A percentile compares a stretch with the other conserved stretches of the same genome.
Conservation (phyloP, 352 stramenopile genomes). For the Globisporangium solare region DNA sequence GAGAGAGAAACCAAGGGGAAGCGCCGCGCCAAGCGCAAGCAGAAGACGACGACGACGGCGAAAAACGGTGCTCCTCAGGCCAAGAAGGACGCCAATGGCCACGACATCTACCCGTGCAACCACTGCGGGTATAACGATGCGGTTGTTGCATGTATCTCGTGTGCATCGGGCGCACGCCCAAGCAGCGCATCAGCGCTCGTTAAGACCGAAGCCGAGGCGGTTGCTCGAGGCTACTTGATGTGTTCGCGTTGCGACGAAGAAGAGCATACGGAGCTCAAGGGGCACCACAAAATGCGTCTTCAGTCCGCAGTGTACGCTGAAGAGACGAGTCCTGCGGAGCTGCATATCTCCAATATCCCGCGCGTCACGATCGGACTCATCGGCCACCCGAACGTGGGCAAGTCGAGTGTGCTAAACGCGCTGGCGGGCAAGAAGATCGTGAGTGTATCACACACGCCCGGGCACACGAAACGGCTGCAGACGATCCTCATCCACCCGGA, state of each 20-base stretch:
- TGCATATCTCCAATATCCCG: conserved; percentile 36
- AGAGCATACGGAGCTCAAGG: conserved; percentile 57
- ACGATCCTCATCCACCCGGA: conserved; percentile 78
- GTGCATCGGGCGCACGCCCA: conserved; percentile 19
- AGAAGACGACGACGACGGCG: conserved; percentile 27
- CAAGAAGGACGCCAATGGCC: conserved; percentile 13
- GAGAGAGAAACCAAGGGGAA: conserved; percentile 27
- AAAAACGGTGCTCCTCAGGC: background rate
- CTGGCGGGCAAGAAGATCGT: conserved; percentile 85
- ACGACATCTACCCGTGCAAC: conserved; percentile 40
- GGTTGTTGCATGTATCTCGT: conserved; percentile 61
- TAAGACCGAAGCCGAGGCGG: conserved; percentile 45
- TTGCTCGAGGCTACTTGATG: conserved; percentile 60
- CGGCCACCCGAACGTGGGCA: conserved; percentile 86
- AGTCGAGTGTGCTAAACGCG: conserved; percentile 84
- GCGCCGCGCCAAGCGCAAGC: conserved; percentile 49
- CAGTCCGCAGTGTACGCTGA: conserved; percentile 25
- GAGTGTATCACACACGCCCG: conserved; percentile 82
- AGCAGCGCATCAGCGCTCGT: conserved; percentile 28
- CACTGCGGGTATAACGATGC: conserved; percentile 71
- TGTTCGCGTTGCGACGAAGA: conserved; percentile 68
- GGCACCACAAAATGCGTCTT: conserved; percentile 49
- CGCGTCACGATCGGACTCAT: conserved; percentile 85
- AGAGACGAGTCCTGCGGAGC: conserved; percentile 19
- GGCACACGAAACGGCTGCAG: conserved; percentile 84